These are phyloP conservation scores for Colletotrichum endophyticum DNA, from an alignment of 2,329 filamentous ascomycete species.

Conservation along the genomic window DNA sequence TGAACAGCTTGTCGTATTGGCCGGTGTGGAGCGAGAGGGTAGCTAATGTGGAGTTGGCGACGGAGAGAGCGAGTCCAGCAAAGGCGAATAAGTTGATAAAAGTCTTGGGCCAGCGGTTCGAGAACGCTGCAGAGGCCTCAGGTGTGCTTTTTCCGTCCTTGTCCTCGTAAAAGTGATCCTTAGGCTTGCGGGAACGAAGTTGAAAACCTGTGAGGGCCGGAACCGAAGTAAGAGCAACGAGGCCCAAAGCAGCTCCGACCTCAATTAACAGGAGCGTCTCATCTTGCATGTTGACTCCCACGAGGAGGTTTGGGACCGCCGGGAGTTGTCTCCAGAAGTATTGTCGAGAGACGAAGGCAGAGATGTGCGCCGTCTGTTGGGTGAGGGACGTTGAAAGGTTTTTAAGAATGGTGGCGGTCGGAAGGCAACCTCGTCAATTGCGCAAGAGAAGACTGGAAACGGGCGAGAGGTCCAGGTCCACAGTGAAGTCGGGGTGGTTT, in stretches of 20 bases:
- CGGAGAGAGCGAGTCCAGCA: conserved; percentile 58
- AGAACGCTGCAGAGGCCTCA: conserved; percentile 67
- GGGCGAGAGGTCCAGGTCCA: neutral
- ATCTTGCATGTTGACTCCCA: conserved; percentile 14
- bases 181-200: conserved; percentile 34
- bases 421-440: neutral
- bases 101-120: conserved; percentile 61
- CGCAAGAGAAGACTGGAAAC: neutral
- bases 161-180: conserved; percentile 66
- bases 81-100: conserved; percentile 58
- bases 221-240: conserved; percentile 39
- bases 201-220: conserved; percentile 43
- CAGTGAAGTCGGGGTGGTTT: neutral
- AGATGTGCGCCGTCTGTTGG: neutral
- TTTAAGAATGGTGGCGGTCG: neutral
- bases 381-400: neutral
- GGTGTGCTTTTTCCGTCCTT: conserved; percentile 71
- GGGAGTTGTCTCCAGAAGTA: neutral
- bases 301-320: neutral
- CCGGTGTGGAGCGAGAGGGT: conserved; percentile 35
- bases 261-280: conserved; percentile 14
- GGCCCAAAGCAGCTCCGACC: conserved; percentile 32
- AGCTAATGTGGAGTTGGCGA: conserved; percentile 60
- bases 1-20: conserved; percentile 40
- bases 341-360: neutral